Conservation (phyloP, 2,329 filamentous ascomycete genomes). For the Beauveria medogensis region DNA sequence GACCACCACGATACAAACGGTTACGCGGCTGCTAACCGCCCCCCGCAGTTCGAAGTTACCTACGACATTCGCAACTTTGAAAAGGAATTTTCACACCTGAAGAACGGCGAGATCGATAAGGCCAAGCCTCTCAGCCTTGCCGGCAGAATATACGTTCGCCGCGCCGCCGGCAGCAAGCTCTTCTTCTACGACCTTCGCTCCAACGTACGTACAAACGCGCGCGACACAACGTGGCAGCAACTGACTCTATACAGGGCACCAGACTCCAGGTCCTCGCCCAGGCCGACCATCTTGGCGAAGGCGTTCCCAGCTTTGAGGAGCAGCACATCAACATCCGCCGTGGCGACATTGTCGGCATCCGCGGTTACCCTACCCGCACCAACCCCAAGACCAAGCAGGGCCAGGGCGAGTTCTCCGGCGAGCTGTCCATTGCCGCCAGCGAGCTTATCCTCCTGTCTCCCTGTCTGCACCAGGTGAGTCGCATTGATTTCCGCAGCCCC, state of each 20-base stretch:
- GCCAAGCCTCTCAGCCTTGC: conserved; percentile 70
- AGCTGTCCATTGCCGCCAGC: conserved; percentile 86
- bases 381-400: conserved; percentile 83
- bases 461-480: conserved; percentile 64
- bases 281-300: conserved; percentile 64
- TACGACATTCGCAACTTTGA: conserved; percentile 76
- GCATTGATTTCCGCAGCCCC: background rate
- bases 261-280: conserved; percentile 92
- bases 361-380: conserved; percentile 46
- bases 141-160: conserved; percentile 83
- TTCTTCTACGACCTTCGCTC: conserved; percentile 70
- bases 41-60: conserved; percentile 61
- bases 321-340: conserved; percentile 85
- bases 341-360: conserved; percentile 78
- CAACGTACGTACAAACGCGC: conserved; percentile 19
- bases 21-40: background rate
- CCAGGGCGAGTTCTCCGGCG: conserved; percentile 58
- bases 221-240: background rate
- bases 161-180: conserved; percentile 73
- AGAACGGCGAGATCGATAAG: conserved; percentile 77
- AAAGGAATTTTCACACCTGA: conserved; percentile 68
- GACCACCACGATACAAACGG: background rate
- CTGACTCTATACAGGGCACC: conserved; percentile 31
- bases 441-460: conserved; percentile 82
- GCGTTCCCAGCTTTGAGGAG: conserved; percentile 62